Evolutionary conservation across 352 stramenopile genomes (phyloP).

Genomic region (Phytopythium kandeliae): DNA sequence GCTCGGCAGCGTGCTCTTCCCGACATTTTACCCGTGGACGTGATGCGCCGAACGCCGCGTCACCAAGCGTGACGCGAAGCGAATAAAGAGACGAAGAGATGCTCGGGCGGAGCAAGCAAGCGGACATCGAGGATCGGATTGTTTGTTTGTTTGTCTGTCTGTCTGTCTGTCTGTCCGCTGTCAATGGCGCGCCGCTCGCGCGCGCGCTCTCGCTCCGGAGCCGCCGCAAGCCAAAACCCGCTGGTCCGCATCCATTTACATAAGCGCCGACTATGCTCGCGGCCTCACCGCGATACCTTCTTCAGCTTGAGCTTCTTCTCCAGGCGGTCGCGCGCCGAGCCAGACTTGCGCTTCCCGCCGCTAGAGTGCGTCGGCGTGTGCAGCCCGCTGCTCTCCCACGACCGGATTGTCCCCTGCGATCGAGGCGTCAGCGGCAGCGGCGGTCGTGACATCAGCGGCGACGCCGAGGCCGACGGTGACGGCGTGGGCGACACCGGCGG

Average conservation of each 20-base stretch:
- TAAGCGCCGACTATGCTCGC: not conserved
- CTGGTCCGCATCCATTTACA: not conserved
- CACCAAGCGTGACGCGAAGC: no score
- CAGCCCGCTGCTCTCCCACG: constrained; percentile 9
- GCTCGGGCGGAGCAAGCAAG: no score
- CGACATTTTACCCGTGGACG: constrained; percentile 83
- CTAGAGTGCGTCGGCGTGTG: constrained; percentile 5
- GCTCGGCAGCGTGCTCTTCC: constrained; percentile 62
- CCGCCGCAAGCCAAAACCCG: no score
- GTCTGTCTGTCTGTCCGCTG: no score
- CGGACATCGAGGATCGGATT: not conserved
- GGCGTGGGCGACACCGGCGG: constrained; percentile 4
- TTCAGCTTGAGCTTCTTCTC: constrained; percentile 82
- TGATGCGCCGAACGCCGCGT: no score
- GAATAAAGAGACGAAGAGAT: no score
- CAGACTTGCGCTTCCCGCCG: constrained; percentile 46
- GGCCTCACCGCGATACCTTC: constrained; percentile 19
- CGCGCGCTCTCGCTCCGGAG: no score
- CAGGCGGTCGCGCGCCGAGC: constrained; percentile 58
- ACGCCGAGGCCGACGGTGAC: constrained; percentile 1
- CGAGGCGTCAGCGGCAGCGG: constrained; percentile 31
- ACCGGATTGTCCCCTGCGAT: constrained; percentile 6
- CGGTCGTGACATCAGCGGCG: constrained; percentile 29
- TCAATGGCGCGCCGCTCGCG: no score
- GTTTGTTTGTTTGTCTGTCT: no score